These are phyloP conservation scores for Debaryomyces hansenii DNA, from an alignment of 805 yeast species.

Conservation along the genomic window DNA sequence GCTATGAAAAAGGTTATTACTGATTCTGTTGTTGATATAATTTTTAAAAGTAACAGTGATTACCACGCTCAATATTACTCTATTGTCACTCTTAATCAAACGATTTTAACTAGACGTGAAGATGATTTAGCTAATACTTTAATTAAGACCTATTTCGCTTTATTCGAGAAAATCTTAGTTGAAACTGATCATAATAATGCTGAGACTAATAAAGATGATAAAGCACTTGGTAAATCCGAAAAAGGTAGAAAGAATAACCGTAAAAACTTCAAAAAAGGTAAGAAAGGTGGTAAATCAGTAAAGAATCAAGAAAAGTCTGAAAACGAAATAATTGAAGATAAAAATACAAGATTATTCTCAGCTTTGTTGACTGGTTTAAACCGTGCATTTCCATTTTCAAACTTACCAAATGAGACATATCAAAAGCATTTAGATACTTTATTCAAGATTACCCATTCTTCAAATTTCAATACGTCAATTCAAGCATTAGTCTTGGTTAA, in stretches of 20 bases:
- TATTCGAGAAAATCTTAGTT: constrained; percentile 79
- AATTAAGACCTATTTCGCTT: constrained; percentile 78
- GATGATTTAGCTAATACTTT: constrained; percentile 78
- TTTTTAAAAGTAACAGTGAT: constrained; percentile 70
- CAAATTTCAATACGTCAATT: constrained; percentile 90
- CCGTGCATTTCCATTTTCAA: constrained; percentile 92
- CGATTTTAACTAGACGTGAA: constrained; percentile 78
- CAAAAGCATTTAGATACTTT: constrained; percentile 78
- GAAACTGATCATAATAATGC: constrained; percentile 55
- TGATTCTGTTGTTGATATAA: constrained; percentile 76
- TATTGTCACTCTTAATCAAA: constrained; percentile 85
- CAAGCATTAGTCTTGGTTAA: constrained; percentile 87
- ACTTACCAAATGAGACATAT: constrained; percentile 67
- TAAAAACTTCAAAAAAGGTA: constrained; percentile 76
- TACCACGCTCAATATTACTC: constrained; percentile 89
- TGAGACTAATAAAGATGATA: constrained; percentile 36
- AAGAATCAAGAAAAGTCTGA: constrained; percentile 60
- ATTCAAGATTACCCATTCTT: constrained; percentile 87
- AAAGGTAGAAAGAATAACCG: constrained; percentile 55
- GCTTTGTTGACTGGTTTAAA: constrained; percentile 93
- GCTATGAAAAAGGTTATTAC: constrained; percentile 86
- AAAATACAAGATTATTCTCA: constrained; percentile 78
- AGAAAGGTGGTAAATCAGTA: constrained; percentile 83
- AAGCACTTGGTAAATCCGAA: constrained; percentile 53
- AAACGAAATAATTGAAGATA: constrained; percentile 69